These are phyloP conservation scores for Fragosphaeria purpurea DNA, from an alignment of 2,329 filamentous ascomycete species.

Conservation along the genomic window DNA sequence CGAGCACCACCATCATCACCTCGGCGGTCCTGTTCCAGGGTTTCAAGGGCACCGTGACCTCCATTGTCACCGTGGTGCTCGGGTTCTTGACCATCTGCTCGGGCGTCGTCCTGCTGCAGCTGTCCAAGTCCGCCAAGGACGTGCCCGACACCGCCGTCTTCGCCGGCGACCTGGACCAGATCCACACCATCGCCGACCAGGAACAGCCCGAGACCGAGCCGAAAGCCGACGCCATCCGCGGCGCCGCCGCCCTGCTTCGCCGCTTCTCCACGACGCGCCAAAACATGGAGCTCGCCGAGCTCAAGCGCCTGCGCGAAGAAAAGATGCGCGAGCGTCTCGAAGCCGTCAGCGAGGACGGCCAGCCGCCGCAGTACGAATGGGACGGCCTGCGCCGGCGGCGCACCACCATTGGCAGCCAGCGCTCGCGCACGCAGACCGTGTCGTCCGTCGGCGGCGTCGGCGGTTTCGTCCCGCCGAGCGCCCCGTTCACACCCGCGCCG, in stretches of 20 bases:
- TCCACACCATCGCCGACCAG: slow-evolving; percentile 88
- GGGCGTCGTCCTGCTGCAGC: slow-evolving; percentile 81
- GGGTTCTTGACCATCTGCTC: slow-evolving; percentile 91
- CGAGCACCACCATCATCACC: slow-evolving; percentile 86
- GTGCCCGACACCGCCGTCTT: slow-evolving; percentile 91
- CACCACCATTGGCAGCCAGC: slow-evolving; percentile 33
- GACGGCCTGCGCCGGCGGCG: slow-evolving; percentile 74
- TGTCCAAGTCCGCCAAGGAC: slow-evolving; percentile 98
- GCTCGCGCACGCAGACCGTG: slow-evolving; percentile 19
- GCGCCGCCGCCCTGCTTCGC: slow-evolving; percentile 77
- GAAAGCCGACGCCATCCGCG: slow-evolving; percentile 91
- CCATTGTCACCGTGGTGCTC: slow-evolving; percentile 82
- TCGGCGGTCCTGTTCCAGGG: slow-evolving; percentile 87
- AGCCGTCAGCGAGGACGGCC: slow-evolving; percentile 62
- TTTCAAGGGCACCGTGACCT: slow-evolving; percentile 74
- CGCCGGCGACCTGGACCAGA: slow-evolving; percentile 84
- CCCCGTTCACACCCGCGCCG: slow-evolving; percentile 25
- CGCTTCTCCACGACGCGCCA: slow-evolving; percentile 66
- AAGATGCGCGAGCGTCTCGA: slow-evolving; percentile 60
- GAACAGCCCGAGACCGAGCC: slow-evolving; percentile 95
- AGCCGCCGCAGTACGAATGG: slow-evolving; percentile 60
- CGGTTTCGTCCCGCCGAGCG: slow-evolving; percentile 17
- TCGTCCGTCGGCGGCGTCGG: background rate
- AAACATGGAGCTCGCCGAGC: slow-evolving; percentile 71
- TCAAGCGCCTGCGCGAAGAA: slow-evolving; percentile 69